Conservation (phyloP, 371 early-diverging fungal genomes). For the Saksenaea vasiformis region DNA sequence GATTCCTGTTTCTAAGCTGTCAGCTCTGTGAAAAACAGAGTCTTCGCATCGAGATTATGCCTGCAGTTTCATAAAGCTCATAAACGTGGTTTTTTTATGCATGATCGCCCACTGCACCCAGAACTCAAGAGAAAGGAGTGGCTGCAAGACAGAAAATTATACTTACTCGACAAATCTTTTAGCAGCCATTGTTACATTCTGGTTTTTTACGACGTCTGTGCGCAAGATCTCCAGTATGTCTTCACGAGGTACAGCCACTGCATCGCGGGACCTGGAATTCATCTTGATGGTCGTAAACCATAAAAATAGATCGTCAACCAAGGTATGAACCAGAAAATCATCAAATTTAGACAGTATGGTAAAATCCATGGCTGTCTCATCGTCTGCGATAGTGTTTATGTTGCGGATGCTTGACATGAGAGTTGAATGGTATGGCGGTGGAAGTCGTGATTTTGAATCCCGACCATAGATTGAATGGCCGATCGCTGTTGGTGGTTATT, state of each 20-base stretch:
- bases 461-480: too few relatives aligned
- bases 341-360: conserved; percentile 59
- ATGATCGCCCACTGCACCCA: neutral
- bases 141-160: neutral
- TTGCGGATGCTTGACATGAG: neutral
- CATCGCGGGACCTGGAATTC: conserved; percentile 17
- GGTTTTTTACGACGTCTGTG: conserved; percentile 13
- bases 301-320: conserved; percentile 57
- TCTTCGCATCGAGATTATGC: too few relatives aligned
- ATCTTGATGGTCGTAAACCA: conserved; percentile 66
- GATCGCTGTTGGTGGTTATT: too few relatives aligned
- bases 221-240: conserved; percentile 42
- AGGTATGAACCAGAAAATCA: conserved; percentile 61
- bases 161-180: neutral
- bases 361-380: conserved; percentile 22
- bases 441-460: too few relatives aligned
- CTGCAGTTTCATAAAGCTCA: neutral
- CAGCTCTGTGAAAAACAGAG: too few relatives aligned
- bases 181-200: neutral
- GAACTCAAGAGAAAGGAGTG: neutral
- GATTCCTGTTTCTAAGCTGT: too few relatives aligned
- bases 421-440: neutral
- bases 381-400: neutral
- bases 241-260: conserved; percentile 5
- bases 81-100: neutral